Conservation (phyloP, 164 flowering plant genomes). For the Macadamia integrifolia region DNA sequence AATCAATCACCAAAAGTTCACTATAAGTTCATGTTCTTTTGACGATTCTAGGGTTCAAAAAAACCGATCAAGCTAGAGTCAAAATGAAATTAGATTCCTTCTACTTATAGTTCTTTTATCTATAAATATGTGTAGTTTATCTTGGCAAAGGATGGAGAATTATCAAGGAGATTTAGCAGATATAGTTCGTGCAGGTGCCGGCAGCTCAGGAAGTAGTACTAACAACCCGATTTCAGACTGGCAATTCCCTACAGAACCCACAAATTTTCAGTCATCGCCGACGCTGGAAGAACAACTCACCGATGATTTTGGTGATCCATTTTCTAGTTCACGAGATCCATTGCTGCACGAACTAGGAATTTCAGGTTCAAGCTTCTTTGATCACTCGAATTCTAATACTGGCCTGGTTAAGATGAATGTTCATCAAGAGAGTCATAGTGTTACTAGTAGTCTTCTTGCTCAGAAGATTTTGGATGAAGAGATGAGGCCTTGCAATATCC, state of each 20-base stretch:
- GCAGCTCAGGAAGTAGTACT: constrained; percentile 9
- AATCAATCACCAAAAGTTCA: constrained; percentile 6
- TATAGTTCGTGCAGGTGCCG: constrained; percentile 51
- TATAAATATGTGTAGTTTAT: constrained; percentile 32
- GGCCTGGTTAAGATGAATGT: constrained; percentile 14
- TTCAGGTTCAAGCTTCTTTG: constrained; percentile 20
- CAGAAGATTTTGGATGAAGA: constrained; percentile 28
- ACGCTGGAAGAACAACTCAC: constrained; percentile 8
- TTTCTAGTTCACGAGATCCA: constrained; percentile 48
- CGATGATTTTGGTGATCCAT: constrained; percentile 58
- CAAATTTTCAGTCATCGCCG: constrained; percentile 6
- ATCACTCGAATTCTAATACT: constrained; percentile 11
- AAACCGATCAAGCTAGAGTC: constrained; percentile 5
- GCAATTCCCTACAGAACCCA: constrained; percentile 29
- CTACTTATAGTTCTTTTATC: not conserved
- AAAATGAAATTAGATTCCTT: not conserved
- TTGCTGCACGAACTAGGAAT: constrained; percentile 36
- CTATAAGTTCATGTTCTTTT: constrained; percentile 13
- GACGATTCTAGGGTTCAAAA: constrained; percentile 14
- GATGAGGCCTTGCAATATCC: constrained; percentile 36
- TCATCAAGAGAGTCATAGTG: not conserved
- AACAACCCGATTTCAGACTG: constrained; percentile 10
- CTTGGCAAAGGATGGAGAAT: constrained; percentile 43
- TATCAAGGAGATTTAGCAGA: constrained; percentile 78
- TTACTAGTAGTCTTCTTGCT: constrained; percentile 8